phyloP scores from a whole-genome alignment of 148 eudicot genomes.

The Euryodendron excelsum region DNA sequence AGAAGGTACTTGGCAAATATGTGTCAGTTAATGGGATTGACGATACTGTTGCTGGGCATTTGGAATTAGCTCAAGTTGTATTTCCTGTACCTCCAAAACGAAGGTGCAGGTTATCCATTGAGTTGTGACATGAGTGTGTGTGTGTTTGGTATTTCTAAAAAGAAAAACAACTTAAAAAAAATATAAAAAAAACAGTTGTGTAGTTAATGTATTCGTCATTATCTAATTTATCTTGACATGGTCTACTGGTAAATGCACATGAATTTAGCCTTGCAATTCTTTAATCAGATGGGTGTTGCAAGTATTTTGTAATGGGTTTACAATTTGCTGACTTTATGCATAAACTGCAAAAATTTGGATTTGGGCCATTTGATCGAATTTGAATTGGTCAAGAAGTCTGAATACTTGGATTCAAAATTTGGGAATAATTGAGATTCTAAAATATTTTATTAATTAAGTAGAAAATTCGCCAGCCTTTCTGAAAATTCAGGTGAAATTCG shows the following conservation, averaged over 20 bases:
- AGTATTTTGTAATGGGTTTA: not conserved
- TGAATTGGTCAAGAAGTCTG: not conserved
- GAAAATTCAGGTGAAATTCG: no score
- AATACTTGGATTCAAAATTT: no score
- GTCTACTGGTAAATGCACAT: not conserved
- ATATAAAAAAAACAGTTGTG: not conserved
- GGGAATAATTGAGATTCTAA: not conserved
- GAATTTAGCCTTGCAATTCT: not conserved
- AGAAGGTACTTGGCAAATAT: not conserved
- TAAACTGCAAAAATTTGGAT: no score
- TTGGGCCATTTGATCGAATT: not conserved
- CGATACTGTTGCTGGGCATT: no score
- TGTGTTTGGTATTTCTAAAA: not conserved
- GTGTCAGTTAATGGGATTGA: not conserved
- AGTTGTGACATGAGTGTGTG: not conserved
- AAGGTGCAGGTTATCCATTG: not conserved
- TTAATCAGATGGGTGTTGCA: not conserved
- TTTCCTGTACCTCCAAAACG: not conserved
- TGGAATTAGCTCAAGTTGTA: not conserved
- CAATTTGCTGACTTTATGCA: no score
- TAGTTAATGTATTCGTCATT: not conserved
- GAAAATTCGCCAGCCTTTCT: no score
- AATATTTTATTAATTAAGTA: not conserved
- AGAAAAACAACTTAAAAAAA: not conserved
- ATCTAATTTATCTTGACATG: constrained; percentile 11